Conservation (phyloP, 2,329 filamentous ascomycete species). For the Pyricularia pennisetigena region DNA sequence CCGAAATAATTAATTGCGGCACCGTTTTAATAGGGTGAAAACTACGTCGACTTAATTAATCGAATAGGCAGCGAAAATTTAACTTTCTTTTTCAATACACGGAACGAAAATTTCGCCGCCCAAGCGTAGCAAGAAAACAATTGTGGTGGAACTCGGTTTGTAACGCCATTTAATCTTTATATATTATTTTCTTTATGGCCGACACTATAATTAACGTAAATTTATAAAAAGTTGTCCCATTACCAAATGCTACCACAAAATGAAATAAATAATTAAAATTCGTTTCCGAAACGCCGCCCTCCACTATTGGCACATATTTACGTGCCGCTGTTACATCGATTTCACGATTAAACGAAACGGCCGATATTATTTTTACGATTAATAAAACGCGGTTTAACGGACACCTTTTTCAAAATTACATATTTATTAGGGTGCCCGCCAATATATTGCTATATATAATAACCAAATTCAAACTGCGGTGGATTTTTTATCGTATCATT, state of each 20-base stretch:
- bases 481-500: conserved; percentile 27
- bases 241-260: background rate
- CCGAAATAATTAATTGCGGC: too few relatives aligned
- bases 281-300: background rate
- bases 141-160: too few relatives aligned
- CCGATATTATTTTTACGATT: conserved; percentile 31
- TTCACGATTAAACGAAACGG: conserved; percentile 29
- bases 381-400: conserved; percentile 28
- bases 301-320: background rate
- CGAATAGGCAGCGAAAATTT: too few relatives aligned
- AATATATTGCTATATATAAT: conserved; percentile 29
- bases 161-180: too few relatives aligned
- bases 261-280: background rate
- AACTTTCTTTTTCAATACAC: too few relatives aligned
- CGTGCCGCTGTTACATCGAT: conserved; percentile 17
- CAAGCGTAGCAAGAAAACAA: too few relatives aligned
- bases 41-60: too few relatives aligned
- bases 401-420: conserved; percentile 19
- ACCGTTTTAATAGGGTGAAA: too few relatives aligned
- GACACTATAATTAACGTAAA: too few relatives aligned
- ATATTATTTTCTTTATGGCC: too few relatives aligned
- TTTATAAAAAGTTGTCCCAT: too few relatives aligned
- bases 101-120: too few relatives aligned
- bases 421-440: conserved; percentile 13
- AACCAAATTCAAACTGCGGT: conserved; percentile 30